Evolutionary conservation across 23 red algal species (phyloP), one percentile per base, ranked within the genome.

Genomic region (Agarophyton chilense): DNA sequence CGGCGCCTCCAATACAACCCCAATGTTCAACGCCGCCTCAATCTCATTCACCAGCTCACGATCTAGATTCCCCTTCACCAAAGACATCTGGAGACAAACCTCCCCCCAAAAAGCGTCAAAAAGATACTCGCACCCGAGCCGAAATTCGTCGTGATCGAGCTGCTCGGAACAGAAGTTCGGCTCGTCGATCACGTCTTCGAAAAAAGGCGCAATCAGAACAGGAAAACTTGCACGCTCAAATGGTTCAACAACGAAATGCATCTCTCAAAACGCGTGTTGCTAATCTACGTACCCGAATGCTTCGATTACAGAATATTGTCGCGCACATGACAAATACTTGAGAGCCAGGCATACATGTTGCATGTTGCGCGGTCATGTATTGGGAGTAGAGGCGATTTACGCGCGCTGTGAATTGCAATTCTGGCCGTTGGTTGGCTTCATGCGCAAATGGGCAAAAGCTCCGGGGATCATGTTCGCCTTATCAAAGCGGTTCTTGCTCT

Each of bases 141-240:
- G 79, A 92, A 64, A 92, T 92, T 34, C 89, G 89, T 0, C 89
- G 89, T 25, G 79, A 62, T 39, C 77, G 89, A n/a, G 89, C 89
- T 11, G 89, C 89, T 13, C 61, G 89, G n/a, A 92, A 92, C 49
- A 11, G 89, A 31, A 77, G 35, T 16, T 82, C 76, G 33, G 89
- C 89, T 4, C 61, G 89, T 55, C 52, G 89, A n/a, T 73, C 60
- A 8, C 78, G 89, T 13, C 79, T 84, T 9, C 40, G 71, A 31
- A 92, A 92, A 26, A 92, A 92, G 65, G 89, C 78, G 26, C 76
- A 89, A 35, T 52, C 6, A 1, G 61, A 89, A 19, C 67, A 71
- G 7, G 85, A 89, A 28, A 4, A 31, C 13, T 17, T 74, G 10
- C 51, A 89, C 41, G 85, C 85, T 7, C 12, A 60, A 40, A 21